Base-by-base conservation (phyloP, 108 stramenopile species). In the Parietichytrium sp. region DNA sequence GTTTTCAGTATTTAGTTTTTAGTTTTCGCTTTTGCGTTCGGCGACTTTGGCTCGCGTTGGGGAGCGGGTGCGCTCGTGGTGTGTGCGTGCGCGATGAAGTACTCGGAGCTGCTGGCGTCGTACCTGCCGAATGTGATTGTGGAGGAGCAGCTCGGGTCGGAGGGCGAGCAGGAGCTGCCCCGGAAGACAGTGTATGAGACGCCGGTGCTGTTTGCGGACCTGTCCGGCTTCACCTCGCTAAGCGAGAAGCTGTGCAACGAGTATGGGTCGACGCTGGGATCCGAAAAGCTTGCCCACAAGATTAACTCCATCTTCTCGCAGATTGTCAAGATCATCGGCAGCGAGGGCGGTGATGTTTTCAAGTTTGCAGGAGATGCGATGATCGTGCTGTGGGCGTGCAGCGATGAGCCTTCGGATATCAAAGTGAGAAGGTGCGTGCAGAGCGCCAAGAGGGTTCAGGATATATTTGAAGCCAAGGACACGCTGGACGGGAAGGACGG, bases 291-390 rank as follows among this genome's bases (percentile, higher is more conserved):
- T 47, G 87, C 88, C 7, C 84, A 78, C 49, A 85, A 86, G 49
- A 55, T 90, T 42, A 90, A 90, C 84, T 87, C 87, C 36, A 89
- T 89, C 87, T 88, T 89, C 49, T 50, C 48, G 16, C 85, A 89
- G 51, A 87, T 90, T 87, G 87, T 88, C 30, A 80, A 84, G 4
- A 55, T 86, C 77, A 89, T 90, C 54, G 83, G 86, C 31, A 51
- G 54, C 20, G 87, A 88, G 20, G 90, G 90, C 13, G 90, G 90
- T 12, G 90, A 90, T 48, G 86, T 90, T 4, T 90, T 89, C 84
- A 90, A 90, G 83, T 89, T 90, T 52, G 89, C 88, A 12, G 89
- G 89, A 6, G 89, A 90, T 31, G 89, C 89, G 3, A 52, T 88
- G 84, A 90, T 90, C 36, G 88, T 90, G 1, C 88, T 90, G 31